phyloP scores from a whole-genome alignment of 306 rosid species.

The Abrus pulchellus region DNA sequence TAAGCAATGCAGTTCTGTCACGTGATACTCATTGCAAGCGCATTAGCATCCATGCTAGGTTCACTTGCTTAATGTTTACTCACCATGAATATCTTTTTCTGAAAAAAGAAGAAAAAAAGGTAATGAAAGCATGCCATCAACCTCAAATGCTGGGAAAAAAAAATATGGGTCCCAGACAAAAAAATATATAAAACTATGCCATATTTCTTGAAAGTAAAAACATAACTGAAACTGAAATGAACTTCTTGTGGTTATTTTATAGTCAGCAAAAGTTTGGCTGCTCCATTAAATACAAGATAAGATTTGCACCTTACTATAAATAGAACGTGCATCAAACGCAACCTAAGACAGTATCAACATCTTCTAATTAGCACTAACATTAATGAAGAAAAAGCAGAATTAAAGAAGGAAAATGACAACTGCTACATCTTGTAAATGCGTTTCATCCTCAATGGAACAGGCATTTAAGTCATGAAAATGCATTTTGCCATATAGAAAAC shows the following conservation, averaged over 20 bases:
- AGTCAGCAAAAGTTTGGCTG: not conserved
- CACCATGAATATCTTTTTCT: not conserved
- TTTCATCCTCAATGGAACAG: not conserved
- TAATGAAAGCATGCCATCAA: constrained; percentile 2
- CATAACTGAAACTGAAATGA: not conserved
- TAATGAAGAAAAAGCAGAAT: not conserved
- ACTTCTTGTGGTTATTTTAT: not conserved
- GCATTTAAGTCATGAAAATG: constrained; percentile 20
- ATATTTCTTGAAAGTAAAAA: not conserved
- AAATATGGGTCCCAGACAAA: not conserved
- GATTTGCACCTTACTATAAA: constrained; percentile 9
- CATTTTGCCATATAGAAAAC: not conserved
- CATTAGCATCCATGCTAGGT: not conserved
- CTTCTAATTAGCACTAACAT: not conserved
- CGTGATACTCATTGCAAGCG: not conserved
- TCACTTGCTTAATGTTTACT: constrained; percentile 15
- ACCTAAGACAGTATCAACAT: not conserved
- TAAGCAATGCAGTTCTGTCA: not conserved
- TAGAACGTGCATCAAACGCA: not conserved
- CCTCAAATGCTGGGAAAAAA: constrained; percentile 15
- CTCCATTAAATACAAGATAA: not conserved
- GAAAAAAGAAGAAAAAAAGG: not conserved
- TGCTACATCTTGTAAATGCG: not conserved
- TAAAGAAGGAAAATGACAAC: constrained; percentile 9
- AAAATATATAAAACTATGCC: not conserved